Conservation (phyloP, 495 filamentous ascomycete species). For the Glarea lozoyensis region DNA sequence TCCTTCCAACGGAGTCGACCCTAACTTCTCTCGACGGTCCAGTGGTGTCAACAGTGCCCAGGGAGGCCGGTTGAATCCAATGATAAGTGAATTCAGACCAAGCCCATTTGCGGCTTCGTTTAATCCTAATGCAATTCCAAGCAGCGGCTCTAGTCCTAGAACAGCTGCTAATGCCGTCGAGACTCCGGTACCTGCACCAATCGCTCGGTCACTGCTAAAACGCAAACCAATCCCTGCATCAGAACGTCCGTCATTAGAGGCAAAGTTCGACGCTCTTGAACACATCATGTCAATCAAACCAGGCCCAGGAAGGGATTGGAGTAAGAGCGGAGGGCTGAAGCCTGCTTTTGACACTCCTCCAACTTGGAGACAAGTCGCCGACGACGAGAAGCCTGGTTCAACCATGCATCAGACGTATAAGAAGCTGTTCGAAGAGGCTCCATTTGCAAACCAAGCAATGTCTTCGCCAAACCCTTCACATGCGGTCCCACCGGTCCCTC, state of each 20-base stretch:
- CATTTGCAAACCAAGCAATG: constrained; percentile 40
- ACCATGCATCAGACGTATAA: constrained; percentile 53
- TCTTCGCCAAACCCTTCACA: constrained; percentile 59
- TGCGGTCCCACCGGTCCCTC: constrained; percentile 36
- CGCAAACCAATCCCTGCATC: constrained; percentile 47
- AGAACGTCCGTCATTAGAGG: constrained; percentile 44
- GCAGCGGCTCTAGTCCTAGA: constrained; percentile 56
- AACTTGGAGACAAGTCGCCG: constrained; percentile 60
- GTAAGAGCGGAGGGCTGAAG: constrained; percentile 65
- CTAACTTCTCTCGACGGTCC: constrained; percentile 36
- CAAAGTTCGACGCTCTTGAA: constrained; percentile 45
- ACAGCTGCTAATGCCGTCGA: constrained; percentile 39
- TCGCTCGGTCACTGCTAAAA: constrained; percentile 31
- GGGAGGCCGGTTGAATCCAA: constrained; percentile 68
- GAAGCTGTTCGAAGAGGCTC: constrained; percentile 64
- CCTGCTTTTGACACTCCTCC: constrained; percentile 71
- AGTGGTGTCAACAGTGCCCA: constrained; percentile 35
- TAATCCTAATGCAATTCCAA: constrained; percentile 56
- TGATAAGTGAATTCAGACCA: constrained; percentile 75
- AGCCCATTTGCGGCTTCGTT: constrained; percentile 71
- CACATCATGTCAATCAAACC: constrained; percentile 69
- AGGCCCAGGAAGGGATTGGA: constrained; percentile 48
- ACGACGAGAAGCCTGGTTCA: constrained; percentile 50
- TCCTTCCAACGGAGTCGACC: constrained; percentile 37
- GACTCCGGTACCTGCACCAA: constrained; percentile 39